A percentile compares a stretch with the other conserved stretches of the same genome.
Evolutionary conservation across 1,284 basidiomycete genomes (phyloP).

Genomic region (Austroboletus novae-zelandiae): DNA sequence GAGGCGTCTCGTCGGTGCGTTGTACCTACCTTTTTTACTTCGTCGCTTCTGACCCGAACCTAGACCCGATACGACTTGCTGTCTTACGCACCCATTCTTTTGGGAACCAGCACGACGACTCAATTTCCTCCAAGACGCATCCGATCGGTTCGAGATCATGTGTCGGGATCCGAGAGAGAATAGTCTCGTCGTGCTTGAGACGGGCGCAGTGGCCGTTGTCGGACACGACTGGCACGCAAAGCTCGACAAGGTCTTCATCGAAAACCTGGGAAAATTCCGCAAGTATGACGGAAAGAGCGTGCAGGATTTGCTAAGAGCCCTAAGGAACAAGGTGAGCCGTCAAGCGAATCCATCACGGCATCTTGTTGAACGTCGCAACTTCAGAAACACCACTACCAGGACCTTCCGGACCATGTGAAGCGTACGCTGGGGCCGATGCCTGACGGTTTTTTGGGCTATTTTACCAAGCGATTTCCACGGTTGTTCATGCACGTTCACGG

Average conservation of each 20-base stretch:
- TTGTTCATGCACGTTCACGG: constrained; percentile 91
- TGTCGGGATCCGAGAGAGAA: constrained; percentile 85
- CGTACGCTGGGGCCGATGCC: constrained; percentile 87
- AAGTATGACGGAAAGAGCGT: constrained; percentile 93
- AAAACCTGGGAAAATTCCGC: constrained; percentile 94
- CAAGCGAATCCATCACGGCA: background rate
- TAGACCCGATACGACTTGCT: constrained; percentile 86
- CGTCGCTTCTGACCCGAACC: background rate
- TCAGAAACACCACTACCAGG: constrained; percentile 98
- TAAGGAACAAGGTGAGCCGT: constrained; percentile 86
- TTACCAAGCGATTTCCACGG: constrained; percentile 87
- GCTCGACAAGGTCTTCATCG: constrained; percentile 87
- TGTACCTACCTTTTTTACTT: background rate
- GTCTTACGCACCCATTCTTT: constrained; percentile 93
- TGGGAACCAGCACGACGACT: constrained; percentile 88
- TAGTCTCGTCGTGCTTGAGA: constrained; percentile 77
- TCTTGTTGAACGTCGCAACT: background rate
- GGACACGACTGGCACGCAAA: constrained; percentile 86
- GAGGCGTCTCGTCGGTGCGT: constrained; percentile 72
- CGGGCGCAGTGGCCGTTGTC: constrained; percentile 63
- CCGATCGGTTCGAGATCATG: constrained; percentile 98
- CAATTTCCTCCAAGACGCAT: constrained; percentile 93
- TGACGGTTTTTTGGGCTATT: constrained; percentile 90
- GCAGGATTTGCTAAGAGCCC: constrained; percentile 87
- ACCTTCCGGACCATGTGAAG: constrained; percentile 87